phyloP scores from a whole-genome alignment of 2,329 filamentous ascomycete genomes.

The Metarhizium guizhouense region DNA sequence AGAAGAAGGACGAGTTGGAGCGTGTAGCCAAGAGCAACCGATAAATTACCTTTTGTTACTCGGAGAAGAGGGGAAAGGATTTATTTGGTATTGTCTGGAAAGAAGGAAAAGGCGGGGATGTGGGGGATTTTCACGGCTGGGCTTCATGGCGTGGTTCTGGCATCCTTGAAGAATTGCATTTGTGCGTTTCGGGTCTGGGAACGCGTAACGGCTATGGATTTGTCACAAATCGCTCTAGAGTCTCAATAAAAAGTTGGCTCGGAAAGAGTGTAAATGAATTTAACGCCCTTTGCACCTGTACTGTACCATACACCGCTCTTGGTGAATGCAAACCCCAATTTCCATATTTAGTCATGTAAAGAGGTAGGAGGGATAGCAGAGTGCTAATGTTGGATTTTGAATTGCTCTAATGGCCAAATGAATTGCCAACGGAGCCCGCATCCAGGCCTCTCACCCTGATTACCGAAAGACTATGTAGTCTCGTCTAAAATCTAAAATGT shows the following conservation, averaged over 20 bases:
- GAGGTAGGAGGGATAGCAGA: no score
- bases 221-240: constrained; percentile 34
- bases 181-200: constrained; percentile 36
- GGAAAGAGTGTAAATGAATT: constrained; percentile 26
- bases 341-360: no score
- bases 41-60: constrained; percentile 53
- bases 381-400: no score
- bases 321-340: no score
- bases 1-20: constrained; percentile 99
- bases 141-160: constrained; percentile 34
- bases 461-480: no score
- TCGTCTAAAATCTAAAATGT: no score
- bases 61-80: neutral
- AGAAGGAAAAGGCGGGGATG: constrained; percentile 5
- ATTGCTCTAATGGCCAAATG: no score
- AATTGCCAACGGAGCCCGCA: no score
- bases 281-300: neutral
- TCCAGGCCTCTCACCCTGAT: no score
- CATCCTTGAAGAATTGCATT: constrained; percentile 38
- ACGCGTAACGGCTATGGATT: constrained; percentile 30
- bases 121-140: constrained; percentile 23
- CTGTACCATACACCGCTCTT: neutral
- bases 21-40: constrained; percentile 99
- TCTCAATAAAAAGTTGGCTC: constrained; percentile 35
- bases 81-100: constrained; percentile 6